Evolutionary conservation across 2,329 filamentous ascomycete genomes (phyloP).

Genomic region (Colletotrichum euphorbiae): DNA sequence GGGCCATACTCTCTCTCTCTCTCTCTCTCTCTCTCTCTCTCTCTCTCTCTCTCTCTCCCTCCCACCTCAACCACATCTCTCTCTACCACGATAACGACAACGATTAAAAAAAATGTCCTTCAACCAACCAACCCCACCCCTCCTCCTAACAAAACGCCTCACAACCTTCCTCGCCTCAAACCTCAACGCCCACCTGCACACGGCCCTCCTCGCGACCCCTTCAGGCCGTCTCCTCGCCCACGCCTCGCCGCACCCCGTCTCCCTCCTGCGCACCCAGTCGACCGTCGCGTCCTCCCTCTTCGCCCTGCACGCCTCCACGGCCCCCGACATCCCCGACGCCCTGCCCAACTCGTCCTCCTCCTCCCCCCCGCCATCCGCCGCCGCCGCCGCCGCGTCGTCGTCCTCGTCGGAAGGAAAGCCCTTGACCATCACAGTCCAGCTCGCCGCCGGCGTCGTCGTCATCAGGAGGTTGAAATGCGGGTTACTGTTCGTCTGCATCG

Average conservation of each 20-base stretch:
- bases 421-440: slow-evolving; percentile 67
- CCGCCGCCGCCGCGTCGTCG: slow-evolving; percentile 17
- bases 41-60: no score
- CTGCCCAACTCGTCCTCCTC: slow-evolving; percentile 51
- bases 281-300: slow-evolving; percentile 73
- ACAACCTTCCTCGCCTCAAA: slow-evolving; percentile 71
- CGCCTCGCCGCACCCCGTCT: slow-evolving; percentile 63
- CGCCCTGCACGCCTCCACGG: slow-evolving; percentile 64
- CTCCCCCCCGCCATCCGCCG: slow-evolving; percentile 40
- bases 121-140: slow-evolving; percentile 60
- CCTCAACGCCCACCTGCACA: slow-evolving; percentile 67
- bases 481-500: slow-evolving; percentile 71
- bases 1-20: no score
- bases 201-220: slow-evolving; percentile 69
- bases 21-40: no score
- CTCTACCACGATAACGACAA: background rate
- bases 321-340: slow-evolving; percentile 55
- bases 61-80: background rate
- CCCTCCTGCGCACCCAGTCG: slow-evolving; percentile 70
- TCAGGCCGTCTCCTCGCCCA: slow-evolving; percentile 74
- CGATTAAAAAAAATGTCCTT: slow-evolving; percentile 48
- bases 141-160: slow-evolving; percentile 74
- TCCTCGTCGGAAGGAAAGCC: slow-evolving; percentile 46
- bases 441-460: slow-evolving; percentile 68
- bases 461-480: slow-evolving; percentile 69